These are phyloP conservation scores for Vachellia pachyceras DNA, from an alignment of 306 rosid genomes.

Conservation along the genomic window DNA sequence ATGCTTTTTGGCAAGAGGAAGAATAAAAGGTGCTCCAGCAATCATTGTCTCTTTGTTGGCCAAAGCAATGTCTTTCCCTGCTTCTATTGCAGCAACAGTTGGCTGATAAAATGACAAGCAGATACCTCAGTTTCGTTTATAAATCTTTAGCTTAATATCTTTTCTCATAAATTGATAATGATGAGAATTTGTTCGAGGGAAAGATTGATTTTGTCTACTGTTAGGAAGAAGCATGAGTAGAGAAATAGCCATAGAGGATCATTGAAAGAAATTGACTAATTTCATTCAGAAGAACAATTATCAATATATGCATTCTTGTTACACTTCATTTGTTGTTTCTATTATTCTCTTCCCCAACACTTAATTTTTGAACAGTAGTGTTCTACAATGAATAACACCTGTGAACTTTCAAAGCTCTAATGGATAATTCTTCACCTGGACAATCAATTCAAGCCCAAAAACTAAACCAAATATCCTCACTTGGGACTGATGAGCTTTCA, in stretches of 20 bases:
- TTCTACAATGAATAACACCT: background rate
- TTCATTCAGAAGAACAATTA: background rate
- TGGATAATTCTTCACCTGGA: background rate
- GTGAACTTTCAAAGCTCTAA: no score
- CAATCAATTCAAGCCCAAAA: background rate
- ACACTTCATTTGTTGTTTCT: background rate
- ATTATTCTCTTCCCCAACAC: background rate
- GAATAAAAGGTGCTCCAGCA: constrained; percentile 99
- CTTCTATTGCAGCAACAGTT: constrained; percentile 98
- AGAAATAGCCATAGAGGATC: background rate
- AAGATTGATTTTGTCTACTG: background rate
- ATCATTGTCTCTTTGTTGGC: constrained; percentile 98
- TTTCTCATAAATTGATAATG: constrained; percentile 2
- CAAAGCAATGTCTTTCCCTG: constrained; percentile 98
- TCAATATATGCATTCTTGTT: background rate
- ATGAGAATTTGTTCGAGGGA: background rate
- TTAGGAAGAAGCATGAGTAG: background rate
- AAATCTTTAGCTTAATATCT: background rate
- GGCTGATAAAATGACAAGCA: constrained; percentile 65
- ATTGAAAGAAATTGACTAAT: background rate
- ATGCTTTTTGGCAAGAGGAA: constrained; percentile 96
- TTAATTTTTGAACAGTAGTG: background rate
- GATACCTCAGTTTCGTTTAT: constrained; percentile 39
- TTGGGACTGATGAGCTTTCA: background rate
- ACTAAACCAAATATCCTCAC: background rate